Evolutionary conservation across 306 rosid genomes (phyloP).

Genomic region (Coriaria nepalensis): DNA sequence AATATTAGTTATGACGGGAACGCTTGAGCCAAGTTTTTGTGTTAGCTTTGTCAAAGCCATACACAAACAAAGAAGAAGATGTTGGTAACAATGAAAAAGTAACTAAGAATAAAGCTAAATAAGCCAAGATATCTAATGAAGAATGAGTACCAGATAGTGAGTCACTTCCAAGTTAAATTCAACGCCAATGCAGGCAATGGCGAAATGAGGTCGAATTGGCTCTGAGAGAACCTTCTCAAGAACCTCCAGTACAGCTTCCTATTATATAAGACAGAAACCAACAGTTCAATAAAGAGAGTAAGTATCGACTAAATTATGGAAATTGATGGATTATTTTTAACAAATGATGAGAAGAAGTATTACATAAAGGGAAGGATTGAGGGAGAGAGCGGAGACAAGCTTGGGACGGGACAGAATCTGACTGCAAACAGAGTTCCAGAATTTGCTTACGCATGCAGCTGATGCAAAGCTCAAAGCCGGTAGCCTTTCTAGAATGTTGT

Average conservation of each 20-base stretch:
- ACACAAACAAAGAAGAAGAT: neutral
- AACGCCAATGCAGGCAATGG: constrained; percentile 24
- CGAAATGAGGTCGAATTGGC: constrained; percentile 66
- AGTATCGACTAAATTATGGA: no score
- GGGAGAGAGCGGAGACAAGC: constrained; percentile 56
- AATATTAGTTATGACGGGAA: constrained; percentile 38
- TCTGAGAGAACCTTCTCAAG: constrained; percentile 41
- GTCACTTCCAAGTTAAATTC: constrained; percentile 24
- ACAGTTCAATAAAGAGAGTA: neutral
- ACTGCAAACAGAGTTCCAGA: constrained; percentile 39
- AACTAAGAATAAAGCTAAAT: neutral
- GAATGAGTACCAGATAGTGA: constrained; percentile 32
- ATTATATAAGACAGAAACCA: neutral
- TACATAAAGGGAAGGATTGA: constrained; percentile 38
- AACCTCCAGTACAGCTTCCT: constrained; percentile 62
- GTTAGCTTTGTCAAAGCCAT: constrained; percentile 21
- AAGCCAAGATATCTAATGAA: neutral
- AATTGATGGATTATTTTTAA: no score
- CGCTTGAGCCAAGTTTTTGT: constrained; percentile 25
- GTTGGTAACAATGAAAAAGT: neutral
- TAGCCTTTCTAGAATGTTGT: constrained; percentile 26
- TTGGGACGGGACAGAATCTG: constrained; percentile 50
- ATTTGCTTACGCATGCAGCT: constrained; percentile 50
- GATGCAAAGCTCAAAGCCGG: constrained; percentile 51
- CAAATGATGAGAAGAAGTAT: neutral